Conservation (phyloP, 2,329 filamentous ascomycete genomes). For the Apiospora rasikravindrae region DNA sequence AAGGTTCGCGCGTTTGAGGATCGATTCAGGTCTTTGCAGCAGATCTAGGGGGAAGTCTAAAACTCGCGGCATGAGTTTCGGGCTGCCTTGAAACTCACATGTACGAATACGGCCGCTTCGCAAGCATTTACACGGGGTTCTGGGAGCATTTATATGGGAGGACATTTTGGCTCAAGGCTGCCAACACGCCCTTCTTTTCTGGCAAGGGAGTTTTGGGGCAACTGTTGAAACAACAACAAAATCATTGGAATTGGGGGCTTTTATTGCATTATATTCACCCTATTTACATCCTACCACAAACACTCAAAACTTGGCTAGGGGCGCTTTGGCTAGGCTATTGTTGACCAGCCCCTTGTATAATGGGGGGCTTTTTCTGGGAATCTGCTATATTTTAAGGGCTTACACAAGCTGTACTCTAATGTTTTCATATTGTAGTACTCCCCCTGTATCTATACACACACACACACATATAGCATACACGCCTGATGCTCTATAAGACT, state of each 20-base stretch:
- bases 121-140: slow-evolving; percentile 10
- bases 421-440: slow-evolving; percentile 12
- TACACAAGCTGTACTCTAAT: slow-evolving; percentile 9
- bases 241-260: background rate
- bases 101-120: slow-evolving; percentile 13
- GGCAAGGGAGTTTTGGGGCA: slow-evolving; percentile 6
- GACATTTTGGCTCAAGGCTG: background rate
- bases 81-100: background rate
- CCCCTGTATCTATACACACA: slow-evolving; percentile 1
- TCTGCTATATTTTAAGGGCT: background rate
- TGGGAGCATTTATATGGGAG: too few species aligned
- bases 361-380: background rate
- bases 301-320: background rate
- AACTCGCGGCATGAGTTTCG: background rate
- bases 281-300: background rate
- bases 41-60: background rate
- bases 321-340: background rate
- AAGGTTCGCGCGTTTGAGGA: slow-evolving; percentile 58
- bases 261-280: background rate
- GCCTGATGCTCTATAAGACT: background rate
- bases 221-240: background rate
- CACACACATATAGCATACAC: background rate
- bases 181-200: background rate
- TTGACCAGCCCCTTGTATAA: background rate
- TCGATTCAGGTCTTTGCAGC: slow-evolving; percentile 42